Percentiles rank a stretch among this genome's conserved stretches.
phyloP scores from a whole-genome alignment of 108 stramenopile genomes.

The Nitzschia putrida region DNA sequence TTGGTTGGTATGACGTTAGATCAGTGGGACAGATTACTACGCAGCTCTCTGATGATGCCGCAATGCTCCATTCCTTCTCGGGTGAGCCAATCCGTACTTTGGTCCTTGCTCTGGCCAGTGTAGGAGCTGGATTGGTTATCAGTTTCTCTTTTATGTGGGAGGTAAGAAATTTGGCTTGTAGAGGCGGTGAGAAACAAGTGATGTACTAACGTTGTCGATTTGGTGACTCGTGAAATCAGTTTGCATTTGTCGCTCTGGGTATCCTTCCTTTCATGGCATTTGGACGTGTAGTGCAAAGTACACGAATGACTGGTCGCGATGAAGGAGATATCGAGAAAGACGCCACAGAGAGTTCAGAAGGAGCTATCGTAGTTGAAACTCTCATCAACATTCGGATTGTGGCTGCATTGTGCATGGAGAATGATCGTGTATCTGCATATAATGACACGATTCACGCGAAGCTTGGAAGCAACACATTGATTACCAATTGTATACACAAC shows the following conservation, averaged over 20 bases:
- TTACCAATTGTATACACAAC: background rate
- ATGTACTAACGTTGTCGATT: background rate
- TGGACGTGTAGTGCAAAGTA: constrained; percentile 55
- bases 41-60: constrained; percentile 64
- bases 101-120: constrained; percentile 42
- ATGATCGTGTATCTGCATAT: constrained; percentile 26
- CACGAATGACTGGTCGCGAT: constrained; percentile 45
- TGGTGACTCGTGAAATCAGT: background rate
- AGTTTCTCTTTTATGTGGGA: constrained; percentile 63
- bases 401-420: constrained; percentile 48
- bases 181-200: no score
- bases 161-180: constrained; percentile 3
- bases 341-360: constrained; percentile 35
- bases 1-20: constrained; percentile 45
- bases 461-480: background rate
- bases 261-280: constrained; percentile 58
- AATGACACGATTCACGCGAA: constrained; percentile 20
- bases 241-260: constrained; percentile 33
- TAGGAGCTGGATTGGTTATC: constrained; percentile 57
- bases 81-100: constrained; percentile 65
- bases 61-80: constrained; percentile 55
- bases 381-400: constrained; percentile 59
- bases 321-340: constrained; percentile 37
- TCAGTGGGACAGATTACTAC: constrained; percentile 56
- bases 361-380: constrained; percentile 54